Evolutionary conservation across 2,329 filamentous ascomycete species (phyloP), one percentile per base, ranked within the genome.

Genomic region (Ophiostoma tasmaniense): DNA sequence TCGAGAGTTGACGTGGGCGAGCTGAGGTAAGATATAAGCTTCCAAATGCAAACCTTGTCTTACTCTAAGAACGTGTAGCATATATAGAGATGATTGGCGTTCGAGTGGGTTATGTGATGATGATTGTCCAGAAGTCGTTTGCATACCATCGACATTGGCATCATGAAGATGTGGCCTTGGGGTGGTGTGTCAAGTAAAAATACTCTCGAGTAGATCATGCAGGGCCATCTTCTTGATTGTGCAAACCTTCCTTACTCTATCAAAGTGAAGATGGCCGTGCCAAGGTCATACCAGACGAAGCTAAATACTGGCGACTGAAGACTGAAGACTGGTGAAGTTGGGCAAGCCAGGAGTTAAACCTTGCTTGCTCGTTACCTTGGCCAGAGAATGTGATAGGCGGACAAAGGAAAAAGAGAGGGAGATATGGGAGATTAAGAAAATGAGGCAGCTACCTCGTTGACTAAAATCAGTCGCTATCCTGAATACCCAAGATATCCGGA

Each of bases 181-280:
- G n/a, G 50, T 55, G 50, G 17, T 10, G n/a, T 25, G 13, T 55
- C 22, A 55, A 55, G 50, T 55, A 25, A 7, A 55, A 5, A 11
- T 6, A 55, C 22, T 25, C 50, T 25, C n/a, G 4, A 13, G 50
- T 45, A 66, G 39, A 50, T 8, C 59, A 62, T n/a, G 59, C 59
- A 62, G 59, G 6, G 17, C 25, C 59, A 35, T n/a, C 30, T 33
- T 33, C 20, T 64, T 22, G 61, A 22, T 37, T 37, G 33, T 64
- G 61, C 61, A 64, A 64, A 64, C 64, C 64, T 65, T 65, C n/a
- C 62, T 66, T 64, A 65, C 64, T 66, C 22, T 45, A 30, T 14
- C 64, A 66, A 64, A 17, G 20, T 17, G 55, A 61, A 25, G 55
- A 55, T 25, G 50, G 45, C 5, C 13, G 52, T 25, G 20, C 52